Evolutionary conservation across 78 protist species (phyloP).

Genomic region (Dictyostelium purpureum): DNA sequence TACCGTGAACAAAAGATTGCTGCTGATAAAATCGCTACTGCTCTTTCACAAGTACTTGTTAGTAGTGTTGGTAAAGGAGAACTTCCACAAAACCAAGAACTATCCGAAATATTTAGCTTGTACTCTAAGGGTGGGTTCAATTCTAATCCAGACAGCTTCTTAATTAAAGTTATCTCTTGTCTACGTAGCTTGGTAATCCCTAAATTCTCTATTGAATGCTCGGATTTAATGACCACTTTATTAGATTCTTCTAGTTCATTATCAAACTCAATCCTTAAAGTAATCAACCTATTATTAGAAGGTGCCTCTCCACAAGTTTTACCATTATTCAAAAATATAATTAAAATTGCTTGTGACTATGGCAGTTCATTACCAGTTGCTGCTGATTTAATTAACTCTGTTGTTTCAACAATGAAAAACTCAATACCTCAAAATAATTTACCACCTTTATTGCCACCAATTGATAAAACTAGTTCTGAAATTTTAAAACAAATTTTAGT

Average conservation of each 20-base stretch:
- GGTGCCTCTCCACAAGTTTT: conserved; percentile 22
- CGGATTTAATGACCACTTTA: conserved; percentile 40
- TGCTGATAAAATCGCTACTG: conserved; percentile 21
- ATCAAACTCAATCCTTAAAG: conserved; percentile 37
- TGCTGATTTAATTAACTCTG: conserved; percentile 44
- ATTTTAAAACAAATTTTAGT: conserved; percentile 34
- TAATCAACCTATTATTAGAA: conserved; percentile 12
- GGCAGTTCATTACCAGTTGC: conserved; percentile 41
- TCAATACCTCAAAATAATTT: not conserved
- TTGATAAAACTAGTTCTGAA: conserved; percentile 54
- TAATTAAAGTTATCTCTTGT: not conserved
- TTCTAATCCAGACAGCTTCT: conserved; percentile 56
- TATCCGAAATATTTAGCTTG: not conserved
- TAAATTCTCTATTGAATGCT: conserved; percentile 39
- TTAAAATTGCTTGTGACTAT: conserved; percentile 48
- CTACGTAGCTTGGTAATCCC: conserved; percentile 24
- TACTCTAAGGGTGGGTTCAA: conserved; percentile 57
- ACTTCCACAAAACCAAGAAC: not conserved
- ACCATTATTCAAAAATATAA: conserved; percentile 61
- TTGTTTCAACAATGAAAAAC: conserved; percentile 19
- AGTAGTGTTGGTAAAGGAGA: not conserved
- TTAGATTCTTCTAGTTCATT: conserved; percentile 25
- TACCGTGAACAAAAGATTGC: conserved; percentile 38
- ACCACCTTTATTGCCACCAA: conserved; percentile 47
- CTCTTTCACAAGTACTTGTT: not conserved